phyloP scores from a whole-genome alignment of 2,329 filamentous ascomycete genomes.

The Sporothrix humicola region DNA sequence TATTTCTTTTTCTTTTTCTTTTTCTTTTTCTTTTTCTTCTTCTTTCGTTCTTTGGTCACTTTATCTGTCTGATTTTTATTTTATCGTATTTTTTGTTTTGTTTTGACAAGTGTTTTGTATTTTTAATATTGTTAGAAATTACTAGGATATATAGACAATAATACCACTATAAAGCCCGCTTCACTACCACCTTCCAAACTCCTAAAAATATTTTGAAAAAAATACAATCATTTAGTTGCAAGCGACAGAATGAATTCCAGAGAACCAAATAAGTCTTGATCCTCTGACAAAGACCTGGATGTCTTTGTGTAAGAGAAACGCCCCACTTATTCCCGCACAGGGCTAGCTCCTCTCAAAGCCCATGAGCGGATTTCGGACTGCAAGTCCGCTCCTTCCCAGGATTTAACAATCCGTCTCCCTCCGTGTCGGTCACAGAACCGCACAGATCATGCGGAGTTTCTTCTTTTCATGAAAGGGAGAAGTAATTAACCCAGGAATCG shows the following conservation, averaged over 20 bases:
- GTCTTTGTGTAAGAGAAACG: not conserved
- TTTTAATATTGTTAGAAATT: not conserved
- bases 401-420: conserved; percentile 24
- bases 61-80: not conserved
- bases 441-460: not conserved
- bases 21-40: not conserved
- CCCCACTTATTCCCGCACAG: not conserved
- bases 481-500: too few species aligned
- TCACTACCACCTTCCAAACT: not conserved
- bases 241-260: too few species aligned
- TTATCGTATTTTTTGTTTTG: too few species aligned
- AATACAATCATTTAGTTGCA: too few species aligned
- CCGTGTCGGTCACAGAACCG: not conserved
- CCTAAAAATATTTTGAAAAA: not conserved
- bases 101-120: too few species aligned
- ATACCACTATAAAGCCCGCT: not conserved
- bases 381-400: conserved; percentile 25
- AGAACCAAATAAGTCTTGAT: too few species aligned
- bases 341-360: not conserved
- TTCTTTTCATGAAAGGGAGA: not conserved
- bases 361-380: conserved; percentile 17
- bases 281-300: too few species aligned
- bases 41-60: not conserved
- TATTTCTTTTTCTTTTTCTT: not conserved
- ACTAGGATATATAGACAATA: not conserved